phyloP scores from a whole-genome alignment of 257 asterid species.

The Capsicum pubescens region DNA sequence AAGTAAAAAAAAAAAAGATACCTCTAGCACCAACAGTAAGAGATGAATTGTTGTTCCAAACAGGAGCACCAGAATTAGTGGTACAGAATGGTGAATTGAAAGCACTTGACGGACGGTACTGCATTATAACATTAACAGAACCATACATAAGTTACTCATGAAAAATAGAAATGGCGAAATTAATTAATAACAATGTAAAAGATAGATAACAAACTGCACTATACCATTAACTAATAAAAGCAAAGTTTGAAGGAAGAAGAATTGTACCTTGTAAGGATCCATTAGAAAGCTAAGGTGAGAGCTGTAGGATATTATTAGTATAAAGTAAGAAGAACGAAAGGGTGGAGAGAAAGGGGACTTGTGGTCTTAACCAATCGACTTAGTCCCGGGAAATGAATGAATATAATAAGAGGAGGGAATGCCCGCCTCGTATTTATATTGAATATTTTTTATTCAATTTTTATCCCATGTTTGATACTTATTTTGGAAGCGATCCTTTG shows the following conservation, averaged over 20 bases:
- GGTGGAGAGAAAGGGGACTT: neutral
- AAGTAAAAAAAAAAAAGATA: neutral
- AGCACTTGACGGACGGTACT: constrained; percentile 52
- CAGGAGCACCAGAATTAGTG: constrained; percentile 49
- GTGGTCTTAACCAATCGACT: constrained; percentile 22
- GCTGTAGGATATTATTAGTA: neutral
- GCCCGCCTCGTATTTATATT: constrained; percentile 30
- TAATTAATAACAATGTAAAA: too few relatives aligned
- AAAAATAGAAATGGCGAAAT: neutral
- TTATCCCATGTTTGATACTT: too few relatives aligned
- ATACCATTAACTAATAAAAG: neutral
- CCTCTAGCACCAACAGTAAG: constrained; percentile 52
- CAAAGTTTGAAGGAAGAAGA: neutral
- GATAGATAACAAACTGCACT: neutral
- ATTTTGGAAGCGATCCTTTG: too few relatives aligned
- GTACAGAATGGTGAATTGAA: constrained; percentile 49
- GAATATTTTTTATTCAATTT: too few relatives aligned
- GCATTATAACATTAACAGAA: constrained; percentile 24
- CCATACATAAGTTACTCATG: neutral
- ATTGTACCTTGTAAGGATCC: constrained; percentile 49
- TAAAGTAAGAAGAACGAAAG: neutral
- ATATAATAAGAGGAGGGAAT: constrained; percentile 19
- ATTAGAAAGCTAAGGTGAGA: constrained; percentile 29
- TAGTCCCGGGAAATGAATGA: neutral
- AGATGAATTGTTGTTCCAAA: constrained; percentile 49